phyloP scores from a whole-genome alignment of 805 yeast species.

The Metschnikowia dekortorum region DNA sequence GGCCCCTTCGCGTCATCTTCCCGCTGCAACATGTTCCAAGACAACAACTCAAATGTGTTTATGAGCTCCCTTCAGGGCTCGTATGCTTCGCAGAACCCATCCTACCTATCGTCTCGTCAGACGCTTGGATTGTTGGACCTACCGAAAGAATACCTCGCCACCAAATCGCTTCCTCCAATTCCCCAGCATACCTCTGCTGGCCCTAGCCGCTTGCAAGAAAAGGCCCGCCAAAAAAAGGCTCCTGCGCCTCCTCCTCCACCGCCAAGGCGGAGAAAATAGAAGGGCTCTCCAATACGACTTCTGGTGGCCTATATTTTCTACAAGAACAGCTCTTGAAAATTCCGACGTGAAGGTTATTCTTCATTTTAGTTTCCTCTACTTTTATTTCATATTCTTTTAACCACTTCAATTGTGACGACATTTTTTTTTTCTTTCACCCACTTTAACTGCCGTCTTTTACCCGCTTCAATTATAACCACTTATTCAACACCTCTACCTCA shows the following conservation, averaged over 20 bases:
- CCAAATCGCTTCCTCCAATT: conserved; percentile 20
- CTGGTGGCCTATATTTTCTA: not conserved
- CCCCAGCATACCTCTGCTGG: conserved; percentile 6
- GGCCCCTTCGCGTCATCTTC: not conserved
- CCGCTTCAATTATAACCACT: not conserved
- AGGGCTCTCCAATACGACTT: not conserved
- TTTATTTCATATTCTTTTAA: no score
- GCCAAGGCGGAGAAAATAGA: conserved; percentile 9
- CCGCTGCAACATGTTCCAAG: conserved; percentile 8
- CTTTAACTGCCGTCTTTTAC: not conserved
- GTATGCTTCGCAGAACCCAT: not conserved
- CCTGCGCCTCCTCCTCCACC: conserved; percentile 40
- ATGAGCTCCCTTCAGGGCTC: conserved; percentile 2
- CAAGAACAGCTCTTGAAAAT: not conserved
- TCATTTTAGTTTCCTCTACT: no score
- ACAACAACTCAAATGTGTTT: conserved; percentile 30
- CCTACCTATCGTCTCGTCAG: conserved; percentile 2
- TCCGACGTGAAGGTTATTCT: no score
- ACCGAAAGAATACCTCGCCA: conserved; percentile 29
- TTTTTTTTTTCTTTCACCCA: no score
- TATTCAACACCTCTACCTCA: not conserved
- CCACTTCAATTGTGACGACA: no score
- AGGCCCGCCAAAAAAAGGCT: conserved; percentile 31
- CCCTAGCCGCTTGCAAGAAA: conserved; percentile 15
- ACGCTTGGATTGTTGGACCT: conserved; percentile 24